These are phyloP conservation scores for Venturia aucupariae DNA, from an alignment of 2,329 filamentous ascomycete species.

Conservation along the genomic window DNA sequence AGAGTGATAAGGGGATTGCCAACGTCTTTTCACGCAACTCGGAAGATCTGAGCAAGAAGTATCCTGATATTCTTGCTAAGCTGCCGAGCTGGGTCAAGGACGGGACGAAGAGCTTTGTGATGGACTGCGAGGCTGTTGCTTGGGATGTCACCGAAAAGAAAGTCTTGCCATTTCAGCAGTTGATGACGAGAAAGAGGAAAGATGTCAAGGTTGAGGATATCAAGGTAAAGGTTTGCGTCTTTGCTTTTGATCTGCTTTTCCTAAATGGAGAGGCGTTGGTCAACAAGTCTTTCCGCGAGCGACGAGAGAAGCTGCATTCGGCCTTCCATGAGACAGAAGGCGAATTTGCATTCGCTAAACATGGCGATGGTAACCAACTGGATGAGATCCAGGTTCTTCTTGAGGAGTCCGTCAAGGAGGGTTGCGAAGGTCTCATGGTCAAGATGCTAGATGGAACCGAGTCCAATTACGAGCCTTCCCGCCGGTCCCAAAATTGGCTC, in stretches of 20 bases:
- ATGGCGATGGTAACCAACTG: conserved; percentile 76
- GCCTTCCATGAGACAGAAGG: conserved; percentile 74
- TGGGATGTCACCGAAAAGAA: conserved; percentile 96
- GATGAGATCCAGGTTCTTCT: conserved; percentile 89
- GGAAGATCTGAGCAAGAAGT: conserved; percentile 94
- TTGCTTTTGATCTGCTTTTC: conserved; percentile 91
- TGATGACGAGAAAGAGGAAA: conserved; percentile 97
- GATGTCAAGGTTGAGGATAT: conserved; percentile 93
- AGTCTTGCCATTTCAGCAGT: conserved; percentile 89
- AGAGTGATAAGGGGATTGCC: conserved; percentile 63
- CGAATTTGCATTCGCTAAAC: conserved; percentile 84
- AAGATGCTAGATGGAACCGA: conserved; percentile 96
- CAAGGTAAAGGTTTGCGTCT: conserved; percentile 94
- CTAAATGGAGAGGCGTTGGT: conserved; percentile 85
- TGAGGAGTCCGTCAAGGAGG: conserved; percentile 90
- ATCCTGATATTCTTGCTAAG: conserved; percentile 87
- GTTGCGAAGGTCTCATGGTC: conserved; percentile 96
- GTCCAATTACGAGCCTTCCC: conserved; percentile 91
- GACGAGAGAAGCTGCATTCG: conserved; percentile 62
- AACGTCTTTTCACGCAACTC: conserved; percentile 97
- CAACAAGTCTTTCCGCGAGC: conserved; percentile 74
- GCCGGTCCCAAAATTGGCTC: conserved; percentile 94
- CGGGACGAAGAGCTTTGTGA: conserved; percentile 85
- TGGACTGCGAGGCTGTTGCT: conserved; percentile 97
- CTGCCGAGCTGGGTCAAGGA: conserved; percentile 82